These are phyloP conservation scores for Telfairia occidentalis DNA, from an alignment of 331 rosid genomes.

Conservation along the genomic window DNA sequence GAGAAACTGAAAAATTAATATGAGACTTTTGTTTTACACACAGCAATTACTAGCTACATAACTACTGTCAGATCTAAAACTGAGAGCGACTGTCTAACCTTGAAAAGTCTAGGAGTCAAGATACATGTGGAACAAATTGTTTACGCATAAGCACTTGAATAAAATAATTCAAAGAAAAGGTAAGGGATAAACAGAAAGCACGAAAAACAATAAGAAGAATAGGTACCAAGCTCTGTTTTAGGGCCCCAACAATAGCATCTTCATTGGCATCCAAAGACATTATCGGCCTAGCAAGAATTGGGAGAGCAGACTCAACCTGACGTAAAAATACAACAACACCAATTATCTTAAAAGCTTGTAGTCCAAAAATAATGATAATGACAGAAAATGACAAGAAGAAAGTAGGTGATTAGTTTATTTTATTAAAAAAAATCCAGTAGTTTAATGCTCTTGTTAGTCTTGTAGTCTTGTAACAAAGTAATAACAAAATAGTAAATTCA, in stretches of 20 bases:
- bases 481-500: neutral
- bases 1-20: neutral
- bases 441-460: neutral
- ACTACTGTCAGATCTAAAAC: neutral
- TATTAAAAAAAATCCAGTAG: neutral
- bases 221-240: slow-evolving; percentile 91
- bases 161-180: neutral
- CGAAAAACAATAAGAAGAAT: slow-evolving; percentile 4
- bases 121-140: neutral
- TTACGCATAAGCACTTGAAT: neutral
- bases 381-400: neutral
- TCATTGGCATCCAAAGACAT: slow-evolving; percentile 98
- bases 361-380: neutral
- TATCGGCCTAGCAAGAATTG: slow-evolving; percentile 86
- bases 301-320: slow-evolving; percentile 97
- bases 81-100: neutral
- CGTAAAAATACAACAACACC: slow-evolving; percentile 7
- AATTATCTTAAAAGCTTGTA: neutral
- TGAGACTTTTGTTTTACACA: neutral
- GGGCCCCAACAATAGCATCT: slow-evolving; percentile 84
- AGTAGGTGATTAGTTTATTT: neutral
- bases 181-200: slow-evolving; percentile 1
- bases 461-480: neutral
- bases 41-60: neutral
- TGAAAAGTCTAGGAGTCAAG: neutral